Base-by-base conservation (phyloP, 192 early-diverging fungal species). In the Thamnidium elegans region DNA sequence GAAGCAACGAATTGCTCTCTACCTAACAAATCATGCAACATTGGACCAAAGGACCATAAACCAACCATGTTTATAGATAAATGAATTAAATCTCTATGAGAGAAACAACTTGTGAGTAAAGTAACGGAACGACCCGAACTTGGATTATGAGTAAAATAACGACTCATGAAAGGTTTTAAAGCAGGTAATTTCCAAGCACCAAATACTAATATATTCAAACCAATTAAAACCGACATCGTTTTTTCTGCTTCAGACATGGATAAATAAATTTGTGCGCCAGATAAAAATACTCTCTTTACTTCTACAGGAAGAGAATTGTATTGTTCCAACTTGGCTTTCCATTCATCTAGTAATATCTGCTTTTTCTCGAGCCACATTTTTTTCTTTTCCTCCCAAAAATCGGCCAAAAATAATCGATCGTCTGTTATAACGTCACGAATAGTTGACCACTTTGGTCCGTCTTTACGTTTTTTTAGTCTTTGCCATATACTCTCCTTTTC, bases 1-100 rank as follows among this genome's bases (percentile, higher is more conserved):
- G 91, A 87, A 0, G 91, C 92, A n/a, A 87, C 51, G 61, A 91
- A 92, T 52, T 90, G 85, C 53, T 90, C 87, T n/a, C 65, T 71
- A 4, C 87, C 84, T 69, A 91, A 75, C 0, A 71, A 36, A 11
- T 79, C 55, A 26, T 81, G 78, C 8, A 87, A 50, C 3, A 78
- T 36, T 0, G 73, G 63, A 0, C 84, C 87, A 78, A 91, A 88
- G 19, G 87, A 86, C 45, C 80, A 79, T 34, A 95, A 67, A 7
- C 81, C 93, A 50, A 93, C 66, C 82, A 89, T 92, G 72, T 96
- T 96, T 72, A 92, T 87, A 7, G 64, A 73, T 50, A 95, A 80
- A 69, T 94, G 94, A 75, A 84, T 75, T 1, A 88, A 30, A 11
- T 80, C 81, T 32, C 79, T 70, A 51, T 96, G 94, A 30, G 85